Conservation (phyloP, 768 basidiomycete genomes). For the Hirschioporus abietinus region DNA sequence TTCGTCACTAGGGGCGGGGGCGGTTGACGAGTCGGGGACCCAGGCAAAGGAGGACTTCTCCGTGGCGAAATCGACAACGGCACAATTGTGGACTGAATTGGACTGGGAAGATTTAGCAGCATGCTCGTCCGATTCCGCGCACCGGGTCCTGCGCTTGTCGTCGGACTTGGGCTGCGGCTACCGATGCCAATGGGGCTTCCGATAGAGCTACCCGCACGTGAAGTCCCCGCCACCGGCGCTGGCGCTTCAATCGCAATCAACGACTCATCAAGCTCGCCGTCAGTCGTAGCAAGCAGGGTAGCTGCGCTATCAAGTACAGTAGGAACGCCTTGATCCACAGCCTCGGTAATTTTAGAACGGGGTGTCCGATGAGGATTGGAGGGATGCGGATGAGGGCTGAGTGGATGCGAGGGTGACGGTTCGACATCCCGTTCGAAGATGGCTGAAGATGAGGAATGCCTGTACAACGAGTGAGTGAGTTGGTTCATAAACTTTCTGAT, state of each 20-base stretch:
- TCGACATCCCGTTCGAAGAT: constrained; percentile 94
- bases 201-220: constrained; percentile 44
- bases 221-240: constrained; percentile 19
- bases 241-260: constrained; percentile 63
- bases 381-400: constrained; percentile 34
- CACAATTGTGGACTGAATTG: constrained; percentile 16
- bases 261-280: constrained; percentile 38
- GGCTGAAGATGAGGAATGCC: constrained; percentile 77
- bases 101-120: constrained; percentile 43
- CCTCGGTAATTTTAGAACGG: constrained; percentile 65
- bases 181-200: constrained; percentile 58
- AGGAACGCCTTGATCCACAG: constrained; percentile 75
- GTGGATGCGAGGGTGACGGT: constrained; percentile 35
- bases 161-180: constrained; percentile 64
- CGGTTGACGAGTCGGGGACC: constrained; percentile 8
- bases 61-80: constrained; percentile 10
- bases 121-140: constrained; percentile 35
- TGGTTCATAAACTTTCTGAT: neutral
- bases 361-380: constrained; percentile 62
- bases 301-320: constrained; percentile 84
- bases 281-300: constrained; percentile 48
- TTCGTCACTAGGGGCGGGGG: constrained; percentile 8
- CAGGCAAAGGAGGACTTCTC: constrained; percentile 8
- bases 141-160: constrained; percentile 29
- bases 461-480: constrained; percentile 11